Base-by-base conservation (phyloP, 306 rosid genomes). In the Fragaria nilgerrensis region DNA sequence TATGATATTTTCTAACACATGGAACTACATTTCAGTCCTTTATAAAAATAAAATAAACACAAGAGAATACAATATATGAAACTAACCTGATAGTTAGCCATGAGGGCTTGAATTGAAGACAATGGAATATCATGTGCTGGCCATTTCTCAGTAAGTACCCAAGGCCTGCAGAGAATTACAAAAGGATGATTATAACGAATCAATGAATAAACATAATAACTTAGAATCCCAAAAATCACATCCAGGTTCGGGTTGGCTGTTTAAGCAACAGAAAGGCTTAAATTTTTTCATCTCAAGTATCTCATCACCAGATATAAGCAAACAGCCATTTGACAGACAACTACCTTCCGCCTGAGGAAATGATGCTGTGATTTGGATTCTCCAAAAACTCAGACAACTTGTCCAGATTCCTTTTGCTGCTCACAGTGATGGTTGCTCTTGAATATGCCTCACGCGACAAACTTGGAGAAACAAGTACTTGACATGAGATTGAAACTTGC, bases 341-440 rank as follows among this genome's bases (percentile, higher is more conserved):
- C 68, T 86, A 90, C 98, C 98, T 92, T 83, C 90, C 96, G 43
- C 76, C 48, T 52, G 92, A 82, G 76, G 97, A 94, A 45, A 85
- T 59, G 39, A 94, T 79, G 66, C 88, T 82, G 41, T 59, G 84
- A 73, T 86, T 77, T 19, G 94, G 89, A 82, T 76, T 74, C 56
- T 83, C 85, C 84, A 94, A 80, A 73, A 90, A 90, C 79, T 55
- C 85, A 70, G 63, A 75, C 37, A 94, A 58, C 75, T 75, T 81
- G 55, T 78, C 76, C 48, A 85, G 79, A 17, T 84, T 80, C 29
- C 19, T 73, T 84, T 85, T 79, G 73, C 85, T 81, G 71, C 84
- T 76, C 84, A n/a, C 41, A 85, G 36, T 34, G 65, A 94, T 76
- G 76, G 81, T 86, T 17, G 84, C 98, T 62, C 83, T 79, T 29